These are phyloP conservation scores for Zygoascus sp. DNA, from an alignment of 1,139 yeast genomes.

Conservation along the genomic window DNA sequence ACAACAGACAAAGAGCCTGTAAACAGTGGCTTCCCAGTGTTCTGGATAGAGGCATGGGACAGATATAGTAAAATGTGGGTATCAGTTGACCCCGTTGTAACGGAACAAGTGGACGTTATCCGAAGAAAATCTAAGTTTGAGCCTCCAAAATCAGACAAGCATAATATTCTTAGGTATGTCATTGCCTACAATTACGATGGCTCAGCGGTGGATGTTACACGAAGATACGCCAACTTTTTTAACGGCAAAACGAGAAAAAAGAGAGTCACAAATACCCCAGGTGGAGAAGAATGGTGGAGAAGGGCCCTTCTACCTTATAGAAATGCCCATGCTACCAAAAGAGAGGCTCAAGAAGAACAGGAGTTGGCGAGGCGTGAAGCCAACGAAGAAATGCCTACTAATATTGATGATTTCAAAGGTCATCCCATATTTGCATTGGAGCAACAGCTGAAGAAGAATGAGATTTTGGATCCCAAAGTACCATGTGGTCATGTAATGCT, in stretches of 20 bases:
- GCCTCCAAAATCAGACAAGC: slow-evolving; percentile 60
- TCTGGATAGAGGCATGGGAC: slow-evolving; percentile 97
- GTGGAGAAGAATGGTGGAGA: slow-evolving; percentile 63
- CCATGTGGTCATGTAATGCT: slow-evolving; percentile 65
- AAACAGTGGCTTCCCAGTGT: slow-evolving; percentile 52
- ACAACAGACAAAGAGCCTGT: not conserved
- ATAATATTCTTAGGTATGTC: slow-evolving; percentile 66
- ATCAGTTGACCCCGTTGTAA: slow-evolving; percentile 75
- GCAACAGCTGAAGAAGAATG: slow-evolving; percentile 64
- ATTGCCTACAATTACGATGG: slow-evolving; percentile 68
- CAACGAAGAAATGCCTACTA: slow-evolving; percentile 84
- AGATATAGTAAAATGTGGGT: slow-evolving; percentile 66
- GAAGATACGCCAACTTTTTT: slow-evolving; percentile 67
- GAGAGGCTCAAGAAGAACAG: slow-evolving; percentile 65
- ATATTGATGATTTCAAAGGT: slow-evolving; percentile 71
- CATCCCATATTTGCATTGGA: slow-evolving; percentile 89
- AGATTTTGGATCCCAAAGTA: slow-evolving; percentile 64
- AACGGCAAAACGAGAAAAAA: slow-evolving; percentile 74
- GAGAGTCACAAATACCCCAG: slow-evolving; percentile 53
- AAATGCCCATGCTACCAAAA: slow-evolving; percentile 34
- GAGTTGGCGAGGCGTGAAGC: slow-evolving; percentile 65
- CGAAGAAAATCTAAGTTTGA: slow-evolving; percentile 61
- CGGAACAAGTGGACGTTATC: slow-evolving; percentile 65
- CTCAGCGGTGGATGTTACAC: slow-evolving; percentile 73
- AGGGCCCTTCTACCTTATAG: slow-evolving; percentile 39